Evolutionary conservation across 176 grass and related monocot species (phyloP), one percentile per base, ranked within the genome.

Genomic region (Rhynchospora pubera): DNA sequence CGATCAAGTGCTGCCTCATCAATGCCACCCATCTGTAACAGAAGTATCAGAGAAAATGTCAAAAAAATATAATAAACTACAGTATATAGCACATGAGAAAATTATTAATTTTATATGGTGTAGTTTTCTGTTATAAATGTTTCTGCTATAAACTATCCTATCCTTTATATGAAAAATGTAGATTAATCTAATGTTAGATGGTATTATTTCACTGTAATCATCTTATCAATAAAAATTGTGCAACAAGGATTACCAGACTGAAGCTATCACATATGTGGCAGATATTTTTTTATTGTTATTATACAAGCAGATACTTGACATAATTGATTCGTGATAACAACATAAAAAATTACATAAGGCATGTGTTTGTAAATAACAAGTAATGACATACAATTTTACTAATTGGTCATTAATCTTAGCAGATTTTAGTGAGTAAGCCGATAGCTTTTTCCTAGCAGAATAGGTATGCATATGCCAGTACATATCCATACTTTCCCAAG

Each of bases 1-100:
- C 92, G 88, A 80, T 99, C 96, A 67, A 99, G 85, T 57, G 96
- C 87, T 18, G 91, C 84, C 89, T 99, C 96, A 91, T 99, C 96
- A 87, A 99, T 99, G 57, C 96, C 96, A 39, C 92, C 96, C 92
- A 95, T 95, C 96, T 99, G 73, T 22, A 90, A 86, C 14, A 77
- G 46, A 53, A 66, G 6, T 28, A 82, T 65, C 44, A 52, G 3
- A 82, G 24, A 79, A 46, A 15, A 80, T 45, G 34, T 80, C 4
- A 80, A 6, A 62, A 45, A 39, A 39, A 39, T 2, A 39, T 4
- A 39, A 39, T 39, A 39, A 39, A 39, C 34, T 39, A 39, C 34
- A 39, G 34, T 39, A 39, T 39, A 3, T 39, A 39, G 34, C 34
- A 39, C 34, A 39, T 39, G 34, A 39, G 34, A 5, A 1, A 3